Conservation (phyloP, 495 filamentous ascomycete genomes). For the Annulohypoxylon moriforme region DNA sequence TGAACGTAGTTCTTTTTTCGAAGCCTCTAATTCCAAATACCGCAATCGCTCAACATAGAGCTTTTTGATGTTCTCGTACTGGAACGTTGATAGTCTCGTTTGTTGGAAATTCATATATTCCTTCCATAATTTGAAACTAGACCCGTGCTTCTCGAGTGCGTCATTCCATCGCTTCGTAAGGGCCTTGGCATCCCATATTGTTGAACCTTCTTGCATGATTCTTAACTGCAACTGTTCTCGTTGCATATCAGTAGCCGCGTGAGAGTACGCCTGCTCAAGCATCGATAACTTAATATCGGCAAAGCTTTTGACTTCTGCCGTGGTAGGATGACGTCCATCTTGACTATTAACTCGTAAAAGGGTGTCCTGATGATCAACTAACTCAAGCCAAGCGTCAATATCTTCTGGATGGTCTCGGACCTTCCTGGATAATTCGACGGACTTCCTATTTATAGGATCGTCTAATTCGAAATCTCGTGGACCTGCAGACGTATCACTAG, state of each 20-base stretch:
- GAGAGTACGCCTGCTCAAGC: slow-evolving; percentile 80
- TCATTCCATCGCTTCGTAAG: slow-evolving; percentile 73
- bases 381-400: slow-evolving; percentile 75
- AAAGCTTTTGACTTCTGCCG: slow-evolving; percentile 71
- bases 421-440: slow-evolving; percentile 67
- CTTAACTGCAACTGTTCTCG: slow-evolving; percentile 70
- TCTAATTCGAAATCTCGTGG: slow-evolving; percentile 37
- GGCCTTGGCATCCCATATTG: slow-evolving; percentile 75
- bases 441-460: slow-evolving; percentile 58
- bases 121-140: slow-evolving; percentile 74
- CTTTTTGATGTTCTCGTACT: slow-evolving; percentile 70
- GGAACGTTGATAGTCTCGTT: slow-evolving; percentile 72
- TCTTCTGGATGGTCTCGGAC: slow-evolving; percentile 74
- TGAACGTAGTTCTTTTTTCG: slow-evolving; percentile 34
- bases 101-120: slow-evolving; percentile 81
- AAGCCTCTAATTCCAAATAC: slow-evolving; percentile 55
- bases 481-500: slow-evolving; percentile 58
- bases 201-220: slow-evolving; percentile 75
- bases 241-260: slow-evolving; percentile 54
- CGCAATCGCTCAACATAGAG: slow-evolving; percentile 68
- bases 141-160: slow-evolving; percentile 66
- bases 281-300: slow-evolving; percentile 83
- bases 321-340: slow-evolving; percentile 59
- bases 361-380: slow-evolving; percentile 79
- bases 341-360: slow-evolving; percentile 60